Conservation (phyloP, 352 stramenopile genomes). For the Globisporangium mamillatum region DNA sequence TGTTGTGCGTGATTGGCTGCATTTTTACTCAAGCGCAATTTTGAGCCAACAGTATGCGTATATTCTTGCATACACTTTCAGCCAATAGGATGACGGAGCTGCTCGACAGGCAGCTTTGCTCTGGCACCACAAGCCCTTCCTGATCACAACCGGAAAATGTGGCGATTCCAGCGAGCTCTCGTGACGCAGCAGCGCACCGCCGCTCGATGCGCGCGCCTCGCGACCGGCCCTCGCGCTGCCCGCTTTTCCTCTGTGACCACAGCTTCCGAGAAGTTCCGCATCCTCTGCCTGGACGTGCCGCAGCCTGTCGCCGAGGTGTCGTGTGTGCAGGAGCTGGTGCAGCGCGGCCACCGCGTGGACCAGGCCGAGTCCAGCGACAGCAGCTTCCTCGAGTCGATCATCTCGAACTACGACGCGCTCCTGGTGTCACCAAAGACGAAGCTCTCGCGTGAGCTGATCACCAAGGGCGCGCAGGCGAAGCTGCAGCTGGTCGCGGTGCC, state of each 20-base stretch:
- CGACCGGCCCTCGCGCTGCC: not conserved
- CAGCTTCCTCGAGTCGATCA: conserved; percentile 22
- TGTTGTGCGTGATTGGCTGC: too few relatives aligned
- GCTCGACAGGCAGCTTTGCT: not conserved
- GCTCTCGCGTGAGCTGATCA: conserved; percentile 43
- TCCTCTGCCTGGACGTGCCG: conserved; percentile 66
- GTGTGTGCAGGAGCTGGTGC: conserved; percentile 67
- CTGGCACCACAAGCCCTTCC: not conserved
- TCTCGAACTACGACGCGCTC: conserved; percentile 60
- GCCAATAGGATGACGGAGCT: too few relatives aligned
- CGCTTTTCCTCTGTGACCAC: conserved; percentile 15
- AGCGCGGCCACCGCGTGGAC: conserved; percentile 65
- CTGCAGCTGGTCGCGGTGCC: conserved; percentile 59
- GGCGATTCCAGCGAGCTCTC: conserved; percentile 12
- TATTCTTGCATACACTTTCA: too few relatives aligned
- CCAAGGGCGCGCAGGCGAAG: conserved; percentile 35
- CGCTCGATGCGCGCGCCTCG: conserved; percentile 6
- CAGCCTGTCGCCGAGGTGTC: conserved; percentile 41
- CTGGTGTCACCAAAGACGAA: conserved; percentile 41
- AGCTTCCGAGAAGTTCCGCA: conserved; percentile 25
- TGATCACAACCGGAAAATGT: conserved; percentile 6
- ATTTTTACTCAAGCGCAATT: too few relatives aligned
- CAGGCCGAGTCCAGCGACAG: conserved; percentile 35
- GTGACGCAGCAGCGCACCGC: not conserved
- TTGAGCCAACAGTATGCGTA: too few relatives aligned